Evolutionary conservation across 2,329 filamentous ascomycete species (phyloP).

Genomic region (Fusarium foetens): DNA sequence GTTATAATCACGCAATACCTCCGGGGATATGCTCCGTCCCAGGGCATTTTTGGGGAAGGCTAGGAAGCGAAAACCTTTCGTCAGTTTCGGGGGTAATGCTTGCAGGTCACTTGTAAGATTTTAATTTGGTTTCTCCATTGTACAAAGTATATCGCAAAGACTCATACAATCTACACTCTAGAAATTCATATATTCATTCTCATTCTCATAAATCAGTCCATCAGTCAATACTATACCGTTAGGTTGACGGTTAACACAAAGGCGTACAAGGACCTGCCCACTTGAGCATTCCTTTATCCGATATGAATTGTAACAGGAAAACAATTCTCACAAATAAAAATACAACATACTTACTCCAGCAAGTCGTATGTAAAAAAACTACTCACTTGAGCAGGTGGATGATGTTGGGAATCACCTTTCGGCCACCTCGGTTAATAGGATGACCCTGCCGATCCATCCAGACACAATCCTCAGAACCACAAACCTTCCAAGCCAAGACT

Average conservation of each 20-base stretch:
- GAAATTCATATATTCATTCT: too few relatives aligned
- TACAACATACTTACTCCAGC: rapidly evolving
- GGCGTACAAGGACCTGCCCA: background rate
- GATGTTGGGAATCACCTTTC: background rate
- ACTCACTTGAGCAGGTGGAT: background rate
- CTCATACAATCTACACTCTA: too few relatives aligned
- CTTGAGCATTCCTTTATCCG: too few relatives aligned
- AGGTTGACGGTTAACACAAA: rapidly evolving
- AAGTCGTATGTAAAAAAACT: rapidly evolving
- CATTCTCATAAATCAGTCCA: too few relatives aligned
- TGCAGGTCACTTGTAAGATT: too few relatives aligned
- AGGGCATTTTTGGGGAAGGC: too few relatives aligned
- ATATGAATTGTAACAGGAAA: rapidly evolving
- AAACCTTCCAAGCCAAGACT: background rate
- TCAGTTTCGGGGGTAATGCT: too few relatives aligned
- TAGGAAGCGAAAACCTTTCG: too few relatives aligned
- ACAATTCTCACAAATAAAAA: rapidly evolving
- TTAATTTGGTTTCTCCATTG: too few relatives aligned
- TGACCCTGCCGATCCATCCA: background rate
- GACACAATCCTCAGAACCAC: background rate
- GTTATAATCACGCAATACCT: too few relatives aligned
- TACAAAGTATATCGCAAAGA: background rate
- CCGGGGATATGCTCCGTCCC: too few relatives aligned
- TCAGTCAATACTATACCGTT: background rate
- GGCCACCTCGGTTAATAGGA: background rate